A percentile compares a stretch with the other conserved stretches of the same genome.
phyloP scores from a whole-genome alignment of 2,329 filamentous ascomycete species.

The Cladosporium colombiae region DNA sequence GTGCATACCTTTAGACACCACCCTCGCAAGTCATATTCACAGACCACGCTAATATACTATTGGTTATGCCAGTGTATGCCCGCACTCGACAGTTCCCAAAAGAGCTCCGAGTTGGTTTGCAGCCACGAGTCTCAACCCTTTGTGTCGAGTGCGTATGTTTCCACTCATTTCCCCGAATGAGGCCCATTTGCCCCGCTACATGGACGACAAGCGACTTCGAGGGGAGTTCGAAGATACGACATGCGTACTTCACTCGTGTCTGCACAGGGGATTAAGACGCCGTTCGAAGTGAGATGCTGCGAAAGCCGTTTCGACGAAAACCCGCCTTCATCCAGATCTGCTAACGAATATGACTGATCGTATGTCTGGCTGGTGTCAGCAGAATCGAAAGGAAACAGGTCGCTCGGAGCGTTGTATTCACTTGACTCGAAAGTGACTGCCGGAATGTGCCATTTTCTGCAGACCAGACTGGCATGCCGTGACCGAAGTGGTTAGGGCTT shows the following conservation, averaged over 20 bases:
- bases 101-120: background rate
- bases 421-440: background rate
- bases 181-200: background rate
- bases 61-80: background rate
- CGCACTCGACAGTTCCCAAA: background rate
- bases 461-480: background rate
- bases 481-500: background rate
- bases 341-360: background rate
- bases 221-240: background rate
- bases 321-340: background rate
- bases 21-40: background rate
- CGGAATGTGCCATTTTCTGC: background rate
- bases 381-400: background rate
- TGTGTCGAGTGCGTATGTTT: conserved; percentile 2
- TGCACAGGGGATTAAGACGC: background rate
- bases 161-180: background rate
- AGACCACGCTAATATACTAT: background rate
- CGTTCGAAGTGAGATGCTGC: background rate
- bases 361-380: background rate
- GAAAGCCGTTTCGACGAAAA: background rate
- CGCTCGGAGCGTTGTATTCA: background rate
- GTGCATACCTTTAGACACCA: background rate
- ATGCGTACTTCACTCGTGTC: background rate
- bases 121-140: background rate
- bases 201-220: background rate